These are phyloP conservation scores for Aspergillus ellipticus DNA, from an alignment of 495 filamentous ascomycete species.

Conservation along the genomic window DNA sequence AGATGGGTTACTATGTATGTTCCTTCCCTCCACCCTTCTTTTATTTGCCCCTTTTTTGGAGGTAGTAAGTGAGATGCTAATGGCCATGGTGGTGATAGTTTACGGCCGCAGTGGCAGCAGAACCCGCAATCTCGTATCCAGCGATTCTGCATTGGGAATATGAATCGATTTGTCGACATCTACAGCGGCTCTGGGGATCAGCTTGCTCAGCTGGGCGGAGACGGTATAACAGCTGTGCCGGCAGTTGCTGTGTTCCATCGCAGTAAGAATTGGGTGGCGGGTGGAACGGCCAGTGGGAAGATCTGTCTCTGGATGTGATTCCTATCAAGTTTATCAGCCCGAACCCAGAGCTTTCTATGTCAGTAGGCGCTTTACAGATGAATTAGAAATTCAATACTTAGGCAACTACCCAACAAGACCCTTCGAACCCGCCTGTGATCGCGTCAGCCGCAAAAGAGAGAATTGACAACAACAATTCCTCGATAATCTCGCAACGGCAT, in stretches of 20 bases:
- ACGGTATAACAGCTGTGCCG: slow-evolving; percentile 89
- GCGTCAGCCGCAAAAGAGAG: too few relatives aligned
- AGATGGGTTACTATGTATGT: slow-evolving; percentile 70
- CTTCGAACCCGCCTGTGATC: too few relatives aligned
- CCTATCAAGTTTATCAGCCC: background rate
- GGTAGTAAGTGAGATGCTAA: slow-evolving; percentile 10
- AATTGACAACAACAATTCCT: too few relatives aligned
- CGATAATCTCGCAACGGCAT: too few relatives aligned
- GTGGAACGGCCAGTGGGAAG: slow-evolving; percentile 90
- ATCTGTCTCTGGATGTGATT: slow-evolving; percentile 81
- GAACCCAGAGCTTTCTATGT: too few relatives aligned
- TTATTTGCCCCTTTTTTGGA: background rate
- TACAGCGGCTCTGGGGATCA: slow-evolving; percentile 78
- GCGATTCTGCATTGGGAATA: slow-evolving; percentile 90
- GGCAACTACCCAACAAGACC: too few relatives aligned
- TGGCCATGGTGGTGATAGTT: slow-evolving; percentile 52
- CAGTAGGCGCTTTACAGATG: too few relatives aligned
- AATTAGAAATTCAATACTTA: too few relatives aligned
- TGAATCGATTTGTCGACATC: slow-evolving; percentile 96
- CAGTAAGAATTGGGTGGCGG: slow-evolving; percentile 84
- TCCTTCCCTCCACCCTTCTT: background rate
- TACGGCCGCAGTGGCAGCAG: slow-evolving; percentile 90
- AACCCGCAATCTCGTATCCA: slow-evolving; percentile 72
- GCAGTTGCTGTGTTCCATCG: slow-evolving; percentile 90
- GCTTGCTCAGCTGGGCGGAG: slow-evolving; percentile 82